Evolutionary conservation across 1,284 basidiomycete genomes (phyloP).

Genomic region (Gomphus bonarii): DNA sequence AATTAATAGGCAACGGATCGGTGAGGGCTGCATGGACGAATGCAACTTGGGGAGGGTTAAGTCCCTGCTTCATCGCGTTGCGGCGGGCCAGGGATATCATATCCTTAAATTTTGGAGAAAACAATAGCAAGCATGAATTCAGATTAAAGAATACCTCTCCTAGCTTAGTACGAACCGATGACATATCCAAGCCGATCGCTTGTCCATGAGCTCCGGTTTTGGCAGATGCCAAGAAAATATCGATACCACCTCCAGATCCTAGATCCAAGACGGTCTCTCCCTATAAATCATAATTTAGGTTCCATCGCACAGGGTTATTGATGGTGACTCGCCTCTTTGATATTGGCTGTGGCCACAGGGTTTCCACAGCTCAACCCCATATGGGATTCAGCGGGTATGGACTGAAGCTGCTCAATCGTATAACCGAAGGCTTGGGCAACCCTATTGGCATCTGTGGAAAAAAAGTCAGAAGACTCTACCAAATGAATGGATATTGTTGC

Average conservation of each 20-base stretch:
- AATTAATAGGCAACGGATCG: constrained; percentile 34
- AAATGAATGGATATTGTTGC: neutral
- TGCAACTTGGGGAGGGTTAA: constrained; percentile 34
- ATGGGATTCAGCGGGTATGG: constrained; percentile 30
- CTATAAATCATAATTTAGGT: constrained; percentile 18
- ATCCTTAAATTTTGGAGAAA: constrained; percentile 23
- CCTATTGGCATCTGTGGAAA: constrained; percentile 11
- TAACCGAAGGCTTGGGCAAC: constrained; percentile 38
- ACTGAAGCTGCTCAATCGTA: constrained; percentile 28
- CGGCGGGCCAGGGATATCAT: constrained; percentile 36
- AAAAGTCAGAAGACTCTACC: neutral
- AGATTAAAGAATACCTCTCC: neutral
- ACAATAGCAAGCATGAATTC: neutral
- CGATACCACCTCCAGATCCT: constrained; percentile 43
- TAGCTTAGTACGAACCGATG: constrained; percentile 22
- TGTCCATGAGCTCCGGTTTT: constrained; percentile 38
- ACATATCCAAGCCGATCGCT: constrained; percentile 42
- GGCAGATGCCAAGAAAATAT: constrained; percentile 39
- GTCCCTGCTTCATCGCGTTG: constrained; percentile 30
- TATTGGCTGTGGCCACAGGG: constrained; percentile 31
- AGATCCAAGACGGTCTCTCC: constrained; percentile 45
- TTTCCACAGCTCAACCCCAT: constrained; percentile 42
- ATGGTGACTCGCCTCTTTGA: constrained; percentile 28
- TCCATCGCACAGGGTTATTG: neutral
- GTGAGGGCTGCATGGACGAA: constrained; percentile 34